Evolutionary conservation across 148 eudicot species (phyloP).

Genomic region (Vaccinium corymbosum): DNA sequence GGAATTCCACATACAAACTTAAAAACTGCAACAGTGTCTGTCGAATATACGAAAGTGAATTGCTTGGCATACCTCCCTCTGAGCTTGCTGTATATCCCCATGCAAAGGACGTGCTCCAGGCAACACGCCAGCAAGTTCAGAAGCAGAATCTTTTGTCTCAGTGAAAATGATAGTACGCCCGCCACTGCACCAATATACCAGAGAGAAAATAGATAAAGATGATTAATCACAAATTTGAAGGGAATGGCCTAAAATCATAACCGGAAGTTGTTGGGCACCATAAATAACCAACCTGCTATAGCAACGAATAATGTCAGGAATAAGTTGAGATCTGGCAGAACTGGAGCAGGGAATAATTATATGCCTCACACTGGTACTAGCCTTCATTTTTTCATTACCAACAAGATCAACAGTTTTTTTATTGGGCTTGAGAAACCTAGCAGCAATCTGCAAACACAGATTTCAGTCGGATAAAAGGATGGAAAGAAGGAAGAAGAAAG

Average conservation of each 20-base stretch:
- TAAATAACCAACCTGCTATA: conserved; percentile 62
- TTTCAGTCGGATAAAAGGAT: neutral
- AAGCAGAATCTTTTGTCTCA: conserved; percentile 74
- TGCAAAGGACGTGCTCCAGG: conserved; percentile 92
- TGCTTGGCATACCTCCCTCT: conserved; percentile 63
- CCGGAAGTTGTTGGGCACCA: neutral
- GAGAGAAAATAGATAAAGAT: neutral
- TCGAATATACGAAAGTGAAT: neutral
- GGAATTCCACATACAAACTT: neutral
- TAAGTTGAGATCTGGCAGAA: conserved; percentile 72
- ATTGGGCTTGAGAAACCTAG: conserved; percentile 65
- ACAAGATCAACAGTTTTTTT: conserved; percentile 91
- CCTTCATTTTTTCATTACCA: conserved; percentile 95
- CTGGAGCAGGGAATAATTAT: conserved; percentile 79
- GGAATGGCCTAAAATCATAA: neutral
- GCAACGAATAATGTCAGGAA: conserved; percentile 90
- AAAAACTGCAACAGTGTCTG: neutral
- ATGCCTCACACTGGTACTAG: conserved; percentile 85
- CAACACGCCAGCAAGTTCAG: conserved; percentile 63
- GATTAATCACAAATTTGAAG: neutral
- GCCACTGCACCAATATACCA: conserved; percentile 44
- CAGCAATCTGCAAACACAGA: conserved; percentile 40
- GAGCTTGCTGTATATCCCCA: conserved; percentile 87
- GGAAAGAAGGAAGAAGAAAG: neutral
- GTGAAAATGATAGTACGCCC: conserved; percentile 85